Base-by-base conservation (phyloP, 805 yeast species). In the Dipodascus albidus region DNA sequence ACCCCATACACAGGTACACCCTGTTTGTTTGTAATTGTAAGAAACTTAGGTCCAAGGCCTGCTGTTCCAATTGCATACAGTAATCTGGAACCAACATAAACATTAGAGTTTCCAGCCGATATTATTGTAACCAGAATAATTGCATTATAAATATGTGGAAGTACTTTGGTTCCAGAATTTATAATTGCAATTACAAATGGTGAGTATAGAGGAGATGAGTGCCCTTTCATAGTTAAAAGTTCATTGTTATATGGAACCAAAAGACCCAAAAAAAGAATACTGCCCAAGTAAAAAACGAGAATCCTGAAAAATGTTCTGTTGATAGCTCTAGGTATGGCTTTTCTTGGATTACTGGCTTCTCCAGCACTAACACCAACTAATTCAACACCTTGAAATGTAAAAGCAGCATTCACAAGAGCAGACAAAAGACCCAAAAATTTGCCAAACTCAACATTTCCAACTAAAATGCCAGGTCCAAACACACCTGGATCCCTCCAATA, bases 81-180 rank as follows among this genome's bases (percentile, higher is more conserved):
- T 2, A 85, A 73, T 63, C 88, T 72, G 3, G 85, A 76, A 1
- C 84, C 85, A 58, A 82, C 78, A 65, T 77, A 83, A 44, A 82
- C 76, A 9, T 85, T 80, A 49, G 82, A 76, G 67, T 82, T 83
- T 57, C 82, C 80, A 1, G 88, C 84, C 15, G 83, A 78, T 23
- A 83, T 67, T 56, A 85, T 80, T 0, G 83, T 80, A 3, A 83
- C 65, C 57, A 81, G 70, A 53, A 83, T 74, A 57, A 83, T 76
- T 0, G 86, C 79, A 56, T 79, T 79, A 57, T 79, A 71, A 59
- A 80, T 73, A 55, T 81, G 78, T 2, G 77, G 71, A 2, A 72
- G 68, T n/a, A 63, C 68, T 51, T 66, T 64, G 66, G 76, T 71
- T 1, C 79, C 78, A 0, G 75, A 77, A 42, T 68, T 59, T 15